Conservation (phyloP, 352 stramenopile genomes). For the Globisporangium viniferum region DNA sequence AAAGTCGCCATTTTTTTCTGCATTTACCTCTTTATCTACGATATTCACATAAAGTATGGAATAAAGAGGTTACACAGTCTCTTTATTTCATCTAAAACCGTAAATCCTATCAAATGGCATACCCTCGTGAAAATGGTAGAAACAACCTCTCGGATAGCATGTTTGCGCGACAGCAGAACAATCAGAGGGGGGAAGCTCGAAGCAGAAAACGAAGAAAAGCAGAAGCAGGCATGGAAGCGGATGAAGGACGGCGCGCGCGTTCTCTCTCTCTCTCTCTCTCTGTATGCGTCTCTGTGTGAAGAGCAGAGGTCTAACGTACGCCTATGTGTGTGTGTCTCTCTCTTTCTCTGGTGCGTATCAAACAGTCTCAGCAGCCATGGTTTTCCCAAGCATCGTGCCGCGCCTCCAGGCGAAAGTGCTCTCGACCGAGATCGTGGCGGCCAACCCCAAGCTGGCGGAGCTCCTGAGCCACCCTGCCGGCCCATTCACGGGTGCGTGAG, state of each 20-base stretch:
- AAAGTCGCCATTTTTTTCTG: no score
- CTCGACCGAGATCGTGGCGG: conserved; percentile 61
- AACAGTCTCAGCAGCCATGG: conserved; percentile 9
- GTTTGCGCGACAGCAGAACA: conserved; percentile 1
- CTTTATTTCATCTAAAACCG: no score
- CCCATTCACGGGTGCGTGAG: conserved; percentile 72
- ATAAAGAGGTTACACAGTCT: no score
- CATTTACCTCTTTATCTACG: no score
- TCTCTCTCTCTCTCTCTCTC: neutral
- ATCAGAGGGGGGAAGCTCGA: conserved; percentile 3
- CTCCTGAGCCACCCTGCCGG: conserved; percentile 77
- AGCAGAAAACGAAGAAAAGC: conserved; percentile 12
- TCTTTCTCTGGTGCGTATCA: neutral
- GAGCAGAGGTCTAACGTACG: neutral
- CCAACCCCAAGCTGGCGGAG: conserved; percentile 56
- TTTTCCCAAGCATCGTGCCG: conserved; percentile 72
- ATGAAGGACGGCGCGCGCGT: neutral
- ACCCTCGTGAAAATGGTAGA: neutral
- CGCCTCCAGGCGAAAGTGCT: conserved; percentile 74
- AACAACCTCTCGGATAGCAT: neutral
- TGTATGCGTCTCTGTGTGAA: neutral
- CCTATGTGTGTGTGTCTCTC: neutral
- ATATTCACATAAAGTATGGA: no score
- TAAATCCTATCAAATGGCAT: neutral
- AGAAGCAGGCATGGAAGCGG: neutral